Conservation (phyloP, 1,284 basidiomycete species). For the Moesziomyces antarcticus region DNA sequence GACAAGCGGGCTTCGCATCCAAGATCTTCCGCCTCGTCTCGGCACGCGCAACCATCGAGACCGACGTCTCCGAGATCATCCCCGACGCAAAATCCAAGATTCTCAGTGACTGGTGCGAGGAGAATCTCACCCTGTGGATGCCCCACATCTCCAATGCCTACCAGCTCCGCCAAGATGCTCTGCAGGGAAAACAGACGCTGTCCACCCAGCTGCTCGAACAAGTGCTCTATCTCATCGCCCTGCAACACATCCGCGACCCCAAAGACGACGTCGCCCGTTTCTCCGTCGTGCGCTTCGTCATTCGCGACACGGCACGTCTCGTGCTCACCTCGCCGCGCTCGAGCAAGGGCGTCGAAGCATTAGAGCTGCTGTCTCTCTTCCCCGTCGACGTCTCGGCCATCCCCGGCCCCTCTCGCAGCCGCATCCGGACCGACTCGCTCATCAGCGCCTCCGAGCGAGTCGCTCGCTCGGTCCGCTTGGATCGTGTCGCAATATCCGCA, state of each 20-base stretch:
- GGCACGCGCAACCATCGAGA: constrained; percentile 36
- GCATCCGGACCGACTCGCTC: constrained; percentile 34
- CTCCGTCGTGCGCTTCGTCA: constrained; percentile 29
- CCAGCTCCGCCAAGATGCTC: constrained; percentile 31
- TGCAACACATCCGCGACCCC: constrained; percentile 46
- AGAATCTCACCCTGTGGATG: constrained; percentile 37
- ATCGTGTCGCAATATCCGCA: constrained; percentile 33
- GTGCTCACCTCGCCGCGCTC: constrained; percentile 39
- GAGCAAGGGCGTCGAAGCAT: constrained; percentile 27
- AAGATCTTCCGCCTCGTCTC: constrained; percentile 46
- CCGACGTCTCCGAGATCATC: constrained; percentile 36
- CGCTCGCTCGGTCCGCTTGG: constrained; percentile 37
- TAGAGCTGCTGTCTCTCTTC: constrained; percentile 38
- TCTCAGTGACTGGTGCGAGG: constrained; percentile 46
- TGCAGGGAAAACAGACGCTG: constrained; percentile 32
- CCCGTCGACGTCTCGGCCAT: constrained; percentile 43
- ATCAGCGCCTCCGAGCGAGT: constrained; percentile 32
- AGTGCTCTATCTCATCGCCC: constrained; percentile 37
- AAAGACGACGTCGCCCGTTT: constrained; percentile 37
- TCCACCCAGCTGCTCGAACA: constrained; percentile 42
- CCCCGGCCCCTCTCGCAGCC: constrained; percentile 36
- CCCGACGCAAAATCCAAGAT: constrained; percentile 33
- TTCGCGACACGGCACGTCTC: constrained; percentile 34
- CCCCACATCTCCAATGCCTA: constrained; percentile 38
- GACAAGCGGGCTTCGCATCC: constrained; percentile 39